Conservation (phyloP, 345 rosid genomes). For the Xanthoceras sorbifolium region DNA sequence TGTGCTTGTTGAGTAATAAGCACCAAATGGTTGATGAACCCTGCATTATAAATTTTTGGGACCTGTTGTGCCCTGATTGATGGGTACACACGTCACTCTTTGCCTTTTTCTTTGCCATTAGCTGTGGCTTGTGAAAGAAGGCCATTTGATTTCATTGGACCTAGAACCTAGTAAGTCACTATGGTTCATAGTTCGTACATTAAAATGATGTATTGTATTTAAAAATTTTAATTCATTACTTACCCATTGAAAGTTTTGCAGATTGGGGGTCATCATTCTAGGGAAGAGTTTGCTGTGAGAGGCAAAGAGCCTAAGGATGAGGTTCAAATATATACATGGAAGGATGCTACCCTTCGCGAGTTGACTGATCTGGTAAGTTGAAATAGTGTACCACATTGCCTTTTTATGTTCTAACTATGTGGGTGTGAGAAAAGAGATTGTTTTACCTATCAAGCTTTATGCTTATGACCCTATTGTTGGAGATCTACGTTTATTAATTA, state of each 20-base stretch:
- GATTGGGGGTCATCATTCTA: slow-evolving; percentile 80
- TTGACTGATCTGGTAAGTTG: slow-evolving; percentile 78
- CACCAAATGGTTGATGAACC: neutral
- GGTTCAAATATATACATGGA: slow-evolving; percentile 98
- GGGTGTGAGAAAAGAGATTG: neutral
- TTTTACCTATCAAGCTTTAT: neutral
- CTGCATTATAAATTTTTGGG: neutral
- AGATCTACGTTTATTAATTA: neutral
- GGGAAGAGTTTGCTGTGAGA: slow-evolving; percentile 89
- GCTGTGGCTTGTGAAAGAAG: neutral
- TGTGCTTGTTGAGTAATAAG: neutral
- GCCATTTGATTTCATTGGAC: neutral
- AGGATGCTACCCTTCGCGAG: slow-evolving; percentile 90
- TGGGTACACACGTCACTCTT: neutral
- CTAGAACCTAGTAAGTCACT: no score
- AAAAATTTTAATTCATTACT: neutral
- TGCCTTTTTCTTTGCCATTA: neutral
- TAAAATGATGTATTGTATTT: neutral
- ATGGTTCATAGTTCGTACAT: neutral
- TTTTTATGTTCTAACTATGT: neutral
- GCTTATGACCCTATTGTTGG: neutral
- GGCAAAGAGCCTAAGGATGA: slow-evolving; percentile 97
- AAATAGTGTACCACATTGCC: neutral
- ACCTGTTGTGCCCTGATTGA: neutral
- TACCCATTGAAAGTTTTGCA: slow-evolving; percentile 29